A percentile compares a stretch with the other conserved stretches of the same genome.
These are phyloP conservation scores for Trichoderma endophyticum DNA, from an alignment of 2,329 filamentous ascomycete species.

Conservation along the genomic window DNA sequence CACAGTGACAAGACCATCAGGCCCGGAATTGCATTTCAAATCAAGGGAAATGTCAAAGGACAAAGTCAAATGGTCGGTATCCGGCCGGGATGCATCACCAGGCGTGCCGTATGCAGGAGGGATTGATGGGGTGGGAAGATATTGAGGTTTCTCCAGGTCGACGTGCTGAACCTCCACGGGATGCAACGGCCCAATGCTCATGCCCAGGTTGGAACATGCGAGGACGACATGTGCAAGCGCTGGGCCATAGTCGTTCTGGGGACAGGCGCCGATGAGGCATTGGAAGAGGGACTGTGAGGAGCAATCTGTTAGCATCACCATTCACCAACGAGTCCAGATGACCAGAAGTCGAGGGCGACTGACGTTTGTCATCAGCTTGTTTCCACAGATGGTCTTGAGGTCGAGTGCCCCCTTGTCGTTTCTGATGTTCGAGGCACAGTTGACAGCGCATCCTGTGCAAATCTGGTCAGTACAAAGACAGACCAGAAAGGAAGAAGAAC, in stretches of 20 bases:
- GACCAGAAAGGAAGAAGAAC: neutral
- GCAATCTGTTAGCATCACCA: neutral
- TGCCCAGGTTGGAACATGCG: conserved; percentile 28
- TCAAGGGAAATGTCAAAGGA: conserved; percentile 27
- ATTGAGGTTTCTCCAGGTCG: conserved; percentile 16
- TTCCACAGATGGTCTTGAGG: conserved; percentile 22
- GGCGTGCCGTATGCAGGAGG: conserved; percentile 9
- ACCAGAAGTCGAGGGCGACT: neutral
- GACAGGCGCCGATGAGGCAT: conserved; percentile 31
- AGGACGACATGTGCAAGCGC: conserved; percentile 29
- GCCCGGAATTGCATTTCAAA: conserved; percentile 30
- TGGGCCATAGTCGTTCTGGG: conserved; percentile 28
- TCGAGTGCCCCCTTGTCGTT: conserved; percentile 19
- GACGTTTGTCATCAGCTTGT: conserved; percentile 20
- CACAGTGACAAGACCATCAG: conserved; percentile 31
- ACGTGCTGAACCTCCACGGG: conserved; percentile 30
- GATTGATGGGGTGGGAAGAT: neutral
- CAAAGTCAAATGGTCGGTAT: conserved; percentile 11
- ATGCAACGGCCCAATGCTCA: conserved; percentile 29
- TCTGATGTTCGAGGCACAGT: conserved; percentile 24
- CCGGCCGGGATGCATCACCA: neutral
- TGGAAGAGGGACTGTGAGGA: conserved; percentile 30
- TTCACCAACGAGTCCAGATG: neutral
- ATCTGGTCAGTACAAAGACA: neutral
- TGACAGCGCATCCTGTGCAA: conserved; percentile 22